Conservation (phyloP, 2,329 filamentous ascomycete species). For the Aspergillus sp. region DNA sequence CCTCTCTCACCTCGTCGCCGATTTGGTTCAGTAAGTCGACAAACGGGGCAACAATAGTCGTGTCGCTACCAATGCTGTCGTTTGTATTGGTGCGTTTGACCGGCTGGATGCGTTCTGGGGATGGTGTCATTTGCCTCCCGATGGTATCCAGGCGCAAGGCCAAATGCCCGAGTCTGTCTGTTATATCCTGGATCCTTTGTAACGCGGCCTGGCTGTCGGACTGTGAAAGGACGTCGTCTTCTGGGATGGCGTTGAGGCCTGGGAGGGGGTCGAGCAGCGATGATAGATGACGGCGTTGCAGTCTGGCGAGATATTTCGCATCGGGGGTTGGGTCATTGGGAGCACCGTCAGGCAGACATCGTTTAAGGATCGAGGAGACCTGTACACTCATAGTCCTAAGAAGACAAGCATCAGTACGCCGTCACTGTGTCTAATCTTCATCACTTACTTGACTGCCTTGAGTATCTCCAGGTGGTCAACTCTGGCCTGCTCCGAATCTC, state of each 20-base stretch:
- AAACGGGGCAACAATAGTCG: conserved; percentile 1
- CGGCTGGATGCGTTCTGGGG: neutral
- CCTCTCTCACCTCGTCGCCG: conserved; percentile 10
- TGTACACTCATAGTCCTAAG: conserved; percentile 13
- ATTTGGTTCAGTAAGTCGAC: conserved; percentile 12
- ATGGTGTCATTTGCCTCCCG: neutral
- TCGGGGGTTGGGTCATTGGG: conserved; percentile 1
- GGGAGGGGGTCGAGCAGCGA: conserved; percentile 5
- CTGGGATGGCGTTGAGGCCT: conserved; percentile 4
- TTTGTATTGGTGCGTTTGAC: neutral
- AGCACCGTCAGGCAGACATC: conserved; percentile 5
- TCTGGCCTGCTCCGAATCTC: conserved; percentile 1
- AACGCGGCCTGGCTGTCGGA: conserved; percentile 5
- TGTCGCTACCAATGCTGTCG: neutral
- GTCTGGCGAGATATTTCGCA: conserved; percentile 5
- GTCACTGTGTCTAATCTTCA: no score
- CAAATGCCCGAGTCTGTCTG: conserved; percentile 6
- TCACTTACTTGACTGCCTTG: conserved; percentile 10
- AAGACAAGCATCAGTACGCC: neutral
- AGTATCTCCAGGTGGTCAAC: conserved; percentile 12
- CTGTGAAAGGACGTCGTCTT: conserved; percentile 2
- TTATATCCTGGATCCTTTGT: conserved; percentile 9
- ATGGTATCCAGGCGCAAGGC: conserved; percentile 1
- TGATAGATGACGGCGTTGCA: neutral
- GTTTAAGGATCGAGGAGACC: conserved; percentile 9